Percentiles rank a stretch among this genome's conserved stretches.
These are phyloP conservation scores for Chaetoceros tenuissimus DNA, from an alignment of 108 stramenopile species.

Conservation along the genomic window DNA sequence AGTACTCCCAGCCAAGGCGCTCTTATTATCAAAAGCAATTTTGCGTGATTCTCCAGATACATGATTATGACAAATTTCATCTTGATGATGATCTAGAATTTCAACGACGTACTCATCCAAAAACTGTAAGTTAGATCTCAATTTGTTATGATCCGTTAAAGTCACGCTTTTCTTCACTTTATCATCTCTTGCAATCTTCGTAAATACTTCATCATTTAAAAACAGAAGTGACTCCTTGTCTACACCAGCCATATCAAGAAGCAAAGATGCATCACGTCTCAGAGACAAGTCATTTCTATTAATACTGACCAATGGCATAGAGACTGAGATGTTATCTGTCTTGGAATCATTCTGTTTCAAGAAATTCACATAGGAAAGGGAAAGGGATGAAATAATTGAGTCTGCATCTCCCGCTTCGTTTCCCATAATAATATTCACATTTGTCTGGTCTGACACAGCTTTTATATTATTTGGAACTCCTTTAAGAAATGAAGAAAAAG, in stretches of 20 bases:
- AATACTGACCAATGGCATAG: conserved; percentile 35
- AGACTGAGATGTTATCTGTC: not conserved
- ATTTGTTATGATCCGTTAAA: conserved; percentile 69
- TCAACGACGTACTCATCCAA: conserved; percentile 35
- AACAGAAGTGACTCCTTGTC: conserved; percentile 25
- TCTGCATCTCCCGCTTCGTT: conserved; percentile 87
- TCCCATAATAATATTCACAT: conserved; percentile 32
- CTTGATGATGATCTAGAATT: conserved; percentile 76
- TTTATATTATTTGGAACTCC: not conserved
- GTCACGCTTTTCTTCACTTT: conserved; percentile 22
- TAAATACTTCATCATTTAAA: conserved; percentile 19
- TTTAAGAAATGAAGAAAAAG: not conserved
- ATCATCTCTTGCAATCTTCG: not conserved
- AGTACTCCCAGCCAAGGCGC: conserved; percentile 48
- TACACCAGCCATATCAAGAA: conserved; percentile 42
- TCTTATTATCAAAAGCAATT: conserved; percentile 46
- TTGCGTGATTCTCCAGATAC: conserved; percentile 25
- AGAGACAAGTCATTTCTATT: conserved; percentile 22
- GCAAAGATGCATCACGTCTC: conserved; percentile 55
- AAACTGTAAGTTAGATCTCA: not conserved
- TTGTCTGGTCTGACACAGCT: not conserved
- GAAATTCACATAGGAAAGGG: conserved; percentile 53
- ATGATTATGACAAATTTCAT: conserved; percentile 40
- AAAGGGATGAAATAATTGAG: conserved; percentile 63
- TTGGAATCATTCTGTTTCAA: not conserved